Evolutionary conservation across 345 rosid genomes (phyloP).

Genomic region (Rhodamnia rubescens): DNA sequence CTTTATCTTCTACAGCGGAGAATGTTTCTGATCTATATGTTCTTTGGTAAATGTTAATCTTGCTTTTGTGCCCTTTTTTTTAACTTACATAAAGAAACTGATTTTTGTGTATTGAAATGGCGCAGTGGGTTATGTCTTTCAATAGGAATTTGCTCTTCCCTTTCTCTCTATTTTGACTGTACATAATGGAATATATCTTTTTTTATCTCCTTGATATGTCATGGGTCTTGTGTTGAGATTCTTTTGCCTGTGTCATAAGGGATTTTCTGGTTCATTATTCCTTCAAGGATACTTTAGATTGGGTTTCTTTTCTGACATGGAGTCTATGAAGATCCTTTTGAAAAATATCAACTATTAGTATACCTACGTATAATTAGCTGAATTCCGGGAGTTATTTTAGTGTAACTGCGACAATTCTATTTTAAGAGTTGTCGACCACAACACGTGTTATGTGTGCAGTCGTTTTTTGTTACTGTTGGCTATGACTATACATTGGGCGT

Average conservation of each 20-base stretch:
- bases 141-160: neutral
- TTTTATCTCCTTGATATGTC: neutral
- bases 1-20: neutral
- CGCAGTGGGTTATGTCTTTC: neutral
- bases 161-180: neutral
- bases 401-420: neutral
- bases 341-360: neutral
- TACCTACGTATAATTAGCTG: neutral
- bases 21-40: neutral
- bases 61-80: neutral
- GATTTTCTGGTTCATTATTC: neutral
- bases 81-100: neutral
- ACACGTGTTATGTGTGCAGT: neutral
- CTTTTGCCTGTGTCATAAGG: neutral
- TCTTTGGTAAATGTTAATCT: neutral
- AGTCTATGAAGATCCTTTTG: neutral
- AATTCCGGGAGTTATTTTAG: neutral
- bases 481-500: neutral
- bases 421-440: neutral
- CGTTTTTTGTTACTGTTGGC: neutral
- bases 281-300: neutral
- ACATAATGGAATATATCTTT: neutral
- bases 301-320: neutral
- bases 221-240: neutral
- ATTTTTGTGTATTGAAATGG: neutral